phyloP scores from a whole-genome alignment of 331 rosid species.

The Malus hybrid region DNA sequence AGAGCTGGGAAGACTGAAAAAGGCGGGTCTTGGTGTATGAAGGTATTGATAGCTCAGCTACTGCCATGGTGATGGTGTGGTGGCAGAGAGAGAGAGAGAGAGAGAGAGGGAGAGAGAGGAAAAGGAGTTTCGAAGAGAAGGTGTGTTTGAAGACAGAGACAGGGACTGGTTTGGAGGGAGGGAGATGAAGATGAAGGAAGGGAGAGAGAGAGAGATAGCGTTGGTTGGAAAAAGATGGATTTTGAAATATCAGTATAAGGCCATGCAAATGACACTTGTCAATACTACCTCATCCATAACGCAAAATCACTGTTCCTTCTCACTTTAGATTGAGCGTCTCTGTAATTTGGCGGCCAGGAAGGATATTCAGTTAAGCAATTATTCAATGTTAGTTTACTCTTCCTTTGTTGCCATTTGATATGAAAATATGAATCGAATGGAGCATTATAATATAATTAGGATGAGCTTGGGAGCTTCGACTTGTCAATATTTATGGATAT shows the following conservation, averaged over 20 bases:
- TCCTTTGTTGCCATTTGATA: background rate
- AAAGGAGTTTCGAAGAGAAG: background rate
- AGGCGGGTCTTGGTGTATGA: slow-evolving; percentile 35
- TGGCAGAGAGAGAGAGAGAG: slow-evolving; percentile 16
- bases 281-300: slow-evolving; percentile 10
- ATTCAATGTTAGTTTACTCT: no score
- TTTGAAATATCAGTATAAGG: slow-evolving; percentile 50
- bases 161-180: slow-evolving; percentile 10
- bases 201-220: background rate
- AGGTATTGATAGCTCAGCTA: slow-evolving; percentile 49
- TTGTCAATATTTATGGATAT: no score
- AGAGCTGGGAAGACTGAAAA: slow-evolving; percentile 38
- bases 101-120: background rate
- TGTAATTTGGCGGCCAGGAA: background rate
- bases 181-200: background rate
- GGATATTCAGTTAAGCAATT: background rate
- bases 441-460: no score
- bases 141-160: slow-evolving; percentile 1
- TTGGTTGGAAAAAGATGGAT: background rate
- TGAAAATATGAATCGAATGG: no score
- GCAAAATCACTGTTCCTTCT: background rate
- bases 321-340: background rate
- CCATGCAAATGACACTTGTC: slow-evolving; percentile 64
- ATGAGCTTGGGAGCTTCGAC: no score
- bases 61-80: slow-evolving; percentile 78